phyloP scores from a whole-genome alignment of 192 early-diverging fungal species.

The Coemansia sp. region DNA sequence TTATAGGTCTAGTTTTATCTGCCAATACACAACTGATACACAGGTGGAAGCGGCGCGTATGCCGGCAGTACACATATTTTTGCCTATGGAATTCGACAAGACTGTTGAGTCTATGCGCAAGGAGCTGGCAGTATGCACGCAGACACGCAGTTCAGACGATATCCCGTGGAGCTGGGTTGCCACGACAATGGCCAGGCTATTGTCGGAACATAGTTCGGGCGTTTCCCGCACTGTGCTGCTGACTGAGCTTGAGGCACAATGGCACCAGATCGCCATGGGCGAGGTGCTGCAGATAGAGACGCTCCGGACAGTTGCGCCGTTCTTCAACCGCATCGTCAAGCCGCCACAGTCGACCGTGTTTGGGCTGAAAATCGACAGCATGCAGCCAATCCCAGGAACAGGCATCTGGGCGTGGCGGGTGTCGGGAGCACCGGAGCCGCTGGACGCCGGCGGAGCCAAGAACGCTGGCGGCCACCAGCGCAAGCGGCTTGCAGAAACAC shows the following conservation, averaged over 20 bases:
- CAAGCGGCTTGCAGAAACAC: conserved; percentile 13
- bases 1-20: not conserved
- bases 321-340: conserved; percentile 19
- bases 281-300: conserved; percentile 20
- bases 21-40: not conserved
- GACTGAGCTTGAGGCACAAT: conserved; percentile 37
- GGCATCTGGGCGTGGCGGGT: conserved; percentile 43
- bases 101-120: conserved; percentile 17
- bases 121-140: conserved; percentile 23
- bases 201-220: conserved; percentile 35
- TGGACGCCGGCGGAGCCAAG: not conserved
- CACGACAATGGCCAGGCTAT: not conserved
- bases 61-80: not conserved
- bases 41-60: not conserved
- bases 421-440: conserved; percentile 32
- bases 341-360: conserved; percentile 24
- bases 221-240: conserved; percentile 40
- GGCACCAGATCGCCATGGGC: conserved; percentile 27
- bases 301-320: conserved; percentile 28
- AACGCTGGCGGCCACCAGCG: not conserved
- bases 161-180: conserved; percentile 49
- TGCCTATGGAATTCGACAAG: conserved; percentile 33
- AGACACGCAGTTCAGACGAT: conserved; percentile 7
- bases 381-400: conserved; percentile 19
- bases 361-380: conserved; percentile 18